These are phyloP conservation scores for Polyporus tsugae DNA, from an alignment of 1,284 basidiomycete genomes.

Conservation along the genomic window DNA sequence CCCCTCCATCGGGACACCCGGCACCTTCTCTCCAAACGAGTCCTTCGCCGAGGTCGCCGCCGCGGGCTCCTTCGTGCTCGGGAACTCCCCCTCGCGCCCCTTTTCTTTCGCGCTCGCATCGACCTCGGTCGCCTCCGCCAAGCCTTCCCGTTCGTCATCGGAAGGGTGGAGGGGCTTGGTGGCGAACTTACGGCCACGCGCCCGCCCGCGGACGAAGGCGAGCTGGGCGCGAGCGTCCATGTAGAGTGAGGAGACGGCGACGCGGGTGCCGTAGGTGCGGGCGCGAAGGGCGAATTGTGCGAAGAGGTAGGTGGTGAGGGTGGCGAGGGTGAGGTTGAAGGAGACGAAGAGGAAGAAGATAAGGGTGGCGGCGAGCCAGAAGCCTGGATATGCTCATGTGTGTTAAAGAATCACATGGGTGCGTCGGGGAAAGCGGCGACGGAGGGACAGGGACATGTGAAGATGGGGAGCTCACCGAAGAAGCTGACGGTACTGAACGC, in stretches of 20 bases:
- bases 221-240: conserved; percentile 23
- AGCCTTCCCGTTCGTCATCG: neutral
- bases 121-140: neutral
- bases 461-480: conserved; percentile 19
- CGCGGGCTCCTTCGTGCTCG: neutral
- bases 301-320: conserved; percentile 23
- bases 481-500: conserved; percentile 20
- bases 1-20: neutral
- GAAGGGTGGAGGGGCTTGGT: neutral
- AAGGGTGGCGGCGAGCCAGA: conserved; percentile 79
- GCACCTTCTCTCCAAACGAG: conserved; percentile 7
- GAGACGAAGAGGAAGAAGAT: conserved; percentile 63
- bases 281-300: conserved; percentile 23
- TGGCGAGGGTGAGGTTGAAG: conserved; percentile 24
- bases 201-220: neutral
- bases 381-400: conserved; percentile 9
- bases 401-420: neutral
- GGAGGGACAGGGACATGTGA: neutral
- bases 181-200: neutral
- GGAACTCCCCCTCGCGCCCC: neutral
- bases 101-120: neutral
- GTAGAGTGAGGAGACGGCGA: conserved; percentile 19
- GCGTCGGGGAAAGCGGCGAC: neutral
- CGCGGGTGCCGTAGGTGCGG: conserved; percentile 20
- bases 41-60: neutral